Conservation (phyloP, 805 yeast genomes). For the Pichia pseudocactophila region DNA sequence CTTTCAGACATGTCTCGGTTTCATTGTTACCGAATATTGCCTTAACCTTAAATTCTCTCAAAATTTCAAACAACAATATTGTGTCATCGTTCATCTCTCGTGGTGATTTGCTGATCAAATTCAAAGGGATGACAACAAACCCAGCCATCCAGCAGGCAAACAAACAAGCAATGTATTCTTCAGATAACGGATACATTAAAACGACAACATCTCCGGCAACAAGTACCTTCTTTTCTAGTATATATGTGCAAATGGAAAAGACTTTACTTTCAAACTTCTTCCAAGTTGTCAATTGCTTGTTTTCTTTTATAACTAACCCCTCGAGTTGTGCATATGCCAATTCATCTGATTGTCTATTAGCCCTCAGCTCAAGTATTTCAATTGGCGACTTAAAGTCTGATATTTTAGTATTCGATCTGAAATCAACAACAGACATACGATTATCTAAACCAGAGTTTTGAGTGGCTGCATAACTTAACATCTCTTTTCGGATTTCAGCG, state of each 20-base stretch:
- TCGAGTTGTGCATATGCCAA: slow-evolving; percentile 53
- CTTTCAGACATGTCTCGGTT: slow-evolving; percentile 58
- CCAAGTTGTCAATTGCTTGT: slow-evolving; percentile 49
- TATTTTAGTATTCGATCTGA: slow-evolving; percentile 63
- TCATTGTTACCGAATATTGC: slow-evolving; percentile 74
- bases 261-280: slow-evolving; percentile 68
- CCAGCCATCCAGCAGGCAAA: slow-evolving; percentile 85
- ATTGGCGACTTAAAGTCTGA: slow-evolving; percentile 60
- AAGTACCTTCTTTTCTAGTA: slow-evolving; percentile 56
- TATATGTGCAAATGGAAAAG: slow-evolving; percentile 63
- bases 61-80: slow-evolving; percentile 51
- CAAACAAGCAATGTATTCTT: slow-evolving; percentile 74
- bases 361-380: slow-evolving; percentile 73
- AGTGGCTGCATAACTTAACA: slow-evolving; percentile 53
- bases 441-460: slow-evolving; percentile 80
- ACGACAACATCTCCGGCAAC: slow-evolving; percentile 66
- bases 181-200: slow-evolving; percentile 77
- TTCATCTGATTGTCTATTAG: slow-evolving; percentile 65
- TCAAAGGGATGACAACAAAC: slow-evolving; percentile 63
- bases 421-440: slow-evolving; percentile 69
- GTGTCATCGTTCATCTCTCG: slow-evolving; percentile 62
- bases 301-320: slow-evolving; percentile 34
- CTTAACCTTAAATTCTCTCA: slow-evolving; percentile 62
- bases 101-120: slow-evolving; percentile 53
- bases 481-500: slow-evolving; percentile 53